Base-by-base conservation (phyloP, 148 eudicot species). In the Fagopyrum homotropicum region DNA sequence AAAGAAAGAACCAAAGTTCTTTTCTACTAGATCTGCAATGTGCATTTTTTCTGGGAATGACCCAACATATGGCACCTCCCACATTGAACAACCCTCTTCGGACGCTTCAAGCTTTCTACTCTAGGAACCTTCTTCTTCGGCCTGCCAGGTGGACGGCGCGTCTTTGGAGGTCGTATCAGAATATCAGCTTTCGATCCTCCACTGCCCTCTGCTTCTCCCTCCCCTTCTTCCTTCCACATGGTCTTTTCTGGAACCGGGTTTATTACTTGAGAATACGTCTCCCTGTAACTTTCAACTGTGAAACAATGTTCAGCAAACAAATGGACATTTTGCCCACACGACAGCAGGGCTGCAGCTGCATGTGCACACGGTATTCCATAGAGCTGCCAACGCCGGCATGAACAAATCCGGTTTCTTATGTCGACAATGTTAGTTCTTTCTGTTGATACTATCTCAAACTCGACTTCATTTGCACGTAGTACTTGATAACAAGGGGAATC, bases 331-430 rank as follows among this genome's bases (percentile, higher is more conserved):
- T 90, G 97, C 74, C 99, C 97, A 75, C 99, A 90, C 8, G 99
- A 95, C 79, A 95, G 83, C 56, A 95, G 89, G 12, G 99, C 99
- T 17, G 99, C 99, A 51, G 92, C 92, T 52, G 96, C 99, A 80
- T 95, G 99, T 44, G 99, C 99, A 81, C 97, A 95, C 0, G 99
- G 99, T 45, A 92, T 81, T 44, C 99, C 99, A 64, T 92, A 95
- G 14, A 92, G 86, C 78, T 95, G 97, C 97, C 99, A 95, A 3
- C 99, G 87, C 26, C 89, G 87, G 76, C 99, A 95, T 0, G 99
- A 95, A 70, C 99, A 95, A 3, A 83, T 84, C 72, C 99, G 83
- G 45, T 85, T 81, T 68, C 90, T 81, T 70, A 95, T 95, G 72
- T 95, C 97, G 22, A 95, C 99, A 59, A 95, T 95, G 80, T 95